Base-by-base conservation (phyloP, 2,329 filamentous ascomycete species). In the Xylariaceae sp. region DNA sequence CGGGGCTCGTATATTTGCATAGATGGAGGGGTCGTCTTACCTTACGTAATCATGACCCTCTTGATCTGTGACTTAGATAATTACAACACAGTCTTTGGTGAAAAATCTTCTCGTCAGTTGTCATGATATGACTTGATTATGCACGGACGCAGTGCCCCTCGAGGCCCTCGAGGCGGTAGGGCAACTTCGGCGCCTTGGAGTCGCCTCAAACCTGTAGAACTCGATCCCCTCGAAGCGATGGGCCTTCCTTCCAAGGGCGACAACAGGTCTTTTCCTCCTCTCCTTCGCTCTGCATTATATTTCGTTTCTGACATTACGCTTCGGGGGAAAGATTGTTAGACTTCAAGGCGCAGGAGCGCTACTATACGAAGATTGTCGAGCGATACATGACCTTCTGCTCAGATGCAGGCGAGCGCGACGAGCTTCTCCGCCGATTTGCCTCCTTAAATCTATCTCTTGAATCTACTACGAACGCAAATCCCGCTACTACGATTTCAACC, bases 201-300 rank as follows among this genome's bases (percentile, higher is more conserved):
- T 48, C 76, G 86, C 52, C 71, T 94, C 53, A 90, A 86, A 64
- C 85, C 87, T 11, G 77, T 84, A 49, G 80, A 85, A 36, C 71
- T 82, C 46, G 90, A 96, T 64, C 80, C 87, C 12, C 73, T 97
- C 22, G 87, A 94, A 56, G 78, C 75, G 49, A 86, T 94, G 55
- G 91, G 92, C 2, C 76, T 95, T 54, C 88, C 88, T 4, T 95
- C 90, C 2, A 96, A 95, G 63, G 92, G 92, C 42, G 92, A 97
- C 66, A 86, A 77, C 38, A 85, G 86, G 90, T 92, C 73, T 20
- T 36, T 36, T 19, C 36, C 47, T 46, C 50, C 48, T 38, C 32
- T 22, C 19, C 27, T n/a, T 19, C 11, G 5, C 22, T 37, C 23
- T 21, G 20, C 34, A 17, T 34, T 6, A 22, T 12, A 17, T 34